Percentiles rank a stretch among this genome's conserved stretches.
phyloP scores from a whole-genome alignment of 371 early-diverging fungal genomes.

The Encephalitozoon romaleae region DNA sequence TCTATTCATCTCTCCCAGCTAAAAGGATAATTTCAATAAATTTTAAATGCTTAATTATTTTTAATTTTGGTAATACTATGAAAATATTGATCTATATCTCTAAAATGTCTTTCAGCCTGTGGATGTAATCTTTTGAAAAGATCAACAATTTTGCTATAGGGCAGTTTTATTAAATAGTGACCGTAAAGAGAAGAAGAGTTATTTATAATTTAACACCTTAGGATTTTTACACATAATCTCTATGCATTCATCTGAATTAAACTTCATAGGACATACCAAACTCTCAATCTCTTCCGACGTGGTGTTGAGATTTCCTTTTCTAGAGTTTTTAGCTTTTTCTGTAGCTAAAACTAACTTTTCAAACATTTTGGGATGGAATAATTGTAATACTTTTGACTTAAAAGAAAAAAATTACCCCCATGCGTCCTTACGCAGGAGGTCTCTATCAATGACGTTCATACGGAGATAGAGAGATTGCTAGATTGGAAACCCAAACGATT shows the following conservation, averaged over 20 bases:
- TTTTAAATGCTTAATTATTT: background rate
- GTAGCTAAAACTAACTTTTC: background rate
- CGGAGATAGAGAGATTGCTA: conserved; percentile 16
- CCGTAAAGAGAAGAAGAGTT: background rate
- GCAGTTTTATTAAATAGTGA: background rate
- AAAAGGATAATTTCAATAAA: background rate
- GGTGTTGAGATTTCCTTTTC: background rate
- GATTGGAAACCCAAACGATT: conserved; percentile 11
- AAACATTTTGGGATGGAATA: background rate
- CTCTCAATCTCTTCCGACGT: background rate
- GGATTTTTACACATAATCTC: background rate
- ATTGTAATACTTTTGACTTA: background rate
- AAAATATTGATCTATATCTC: background rate
- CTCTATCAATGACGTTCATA: conserved; percentile 15
- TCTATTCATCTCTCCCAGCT: conserved; percentile 4
- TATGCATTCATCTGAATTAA: background rate
- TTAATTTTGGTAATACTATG: background rate
- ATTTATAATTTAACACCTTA: background rate
- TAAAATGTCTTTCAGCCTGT: background rate
- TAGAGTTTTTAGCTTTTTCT: background rate
- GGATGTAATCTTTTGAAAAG: background rate
- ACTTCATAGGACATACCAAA: background rate
- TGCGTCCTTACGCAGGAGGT: conserved; percentile 10
- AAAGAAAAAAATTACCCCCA: background rate
- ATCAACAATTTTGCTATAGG: background rate